Percentiles rank a stretch among this genome's conserved stretches.
Evolutionary conservation across 169 alveolate genomes (phyloP).

Genomic region (Plasmodium reichenowi): DNA sequence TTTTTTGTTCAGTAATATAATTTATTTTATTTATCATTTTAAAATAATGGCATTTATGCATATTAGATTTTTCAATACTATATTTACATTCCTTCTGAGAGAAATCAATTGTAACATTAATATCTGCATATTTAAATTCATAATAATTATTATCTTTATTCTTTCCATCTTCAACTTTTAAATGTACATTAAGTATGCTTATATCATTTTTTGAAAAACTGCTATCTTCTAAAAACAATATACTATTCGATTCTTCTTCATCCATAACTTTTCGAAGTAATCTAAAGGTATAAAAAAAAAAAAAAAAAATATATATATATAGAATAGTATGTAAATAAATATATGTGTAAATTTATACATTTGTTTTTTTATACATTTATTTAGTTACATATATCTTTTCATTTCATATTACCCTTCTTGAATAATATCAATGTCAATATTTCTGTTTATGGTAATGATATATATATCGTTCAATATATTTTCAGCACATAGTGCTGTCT

Average conservation of each 20-base stretch:
- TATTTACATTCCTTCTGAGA: conserved; percentile 19
- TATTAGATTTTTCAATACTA: conserved; percentile 47
- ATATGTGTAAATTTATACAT: neutral
- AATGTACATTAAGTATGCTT: conserved; percentile 35
- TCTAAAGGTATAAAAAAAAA: conserved; percentile 14
- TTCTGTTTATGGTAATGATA: conserved; percentile 14
- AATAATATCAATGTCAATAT: conserved; percentile 61
- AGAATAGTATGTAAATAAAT: neutral
- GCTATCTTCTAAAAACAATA: conserved; percentile 43
- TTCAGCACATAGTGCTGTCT: conserved; percentile 25
- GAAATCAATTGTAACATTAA: conserved; percentile 42
- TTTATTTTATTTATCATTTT: conserved; percentile 29
- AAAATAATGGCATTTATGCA: conserved; percentile 63
- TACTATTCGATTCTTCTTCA: conserved; percentile 68
- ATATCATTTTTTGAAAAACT: conserved; percentile 17
- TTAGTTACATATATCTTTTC: neutral
- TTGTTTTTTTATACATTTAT: too few relatives aligned
- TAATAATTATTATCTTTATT: conserved; percentile 17
- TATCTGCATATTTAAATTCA: conserved; percentile 43
- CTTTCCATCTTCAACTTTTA: conserved; percentile 17
- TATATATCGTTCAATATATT: conserved; percentile 52
- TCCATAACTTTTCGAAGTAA: conserved; percentile 45
- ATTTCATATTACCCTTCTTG: conserved; percentile 59
- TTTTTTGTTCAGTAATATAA: conserved; percentile 20
- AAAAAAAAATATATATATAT: neutral